phyloP scores from a whole-genome alignment of 257 asterid genomes.

The Solanum peruvianum region DNA sequence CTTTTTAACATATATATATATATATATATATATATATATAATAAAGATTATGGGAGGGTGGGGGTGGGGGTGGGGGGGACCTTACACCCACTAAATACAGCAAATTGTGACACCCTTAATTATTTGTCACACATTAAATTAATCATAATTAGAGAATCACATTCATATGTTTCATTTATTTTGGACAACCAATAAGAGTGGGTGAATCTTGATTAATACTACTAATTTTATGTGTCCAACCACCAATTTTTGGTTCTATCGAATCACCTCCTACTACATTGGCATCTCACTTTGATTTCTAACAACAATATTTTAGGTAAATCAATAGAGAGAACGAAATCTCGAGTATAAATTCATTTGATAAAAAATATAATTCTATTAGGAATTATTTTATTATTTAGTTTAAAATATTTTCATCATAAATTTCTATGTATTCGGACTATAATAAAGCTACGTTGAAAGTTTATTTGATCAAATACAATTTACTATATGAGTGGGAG shows the following conservation, averaged over 20 bases:
- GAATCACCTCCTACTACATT: not conserved
- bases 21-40: no score
- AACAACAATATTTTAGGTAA: not conserved
- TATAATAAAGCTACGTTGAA: fast-evolving
- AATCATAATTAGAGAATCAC: not conserved
- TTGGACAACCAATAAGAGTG: not conserved
- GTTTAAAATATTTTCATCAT: fast-evolving
- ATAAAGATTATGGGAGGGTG: not conserved
- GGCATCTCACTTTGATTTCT: not conserved
- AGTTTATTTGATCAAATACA: not conserved
- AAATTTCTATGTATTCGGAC: not conserved
- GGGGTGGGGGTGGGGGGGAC: not conserved
- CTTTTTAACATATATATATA: no score
- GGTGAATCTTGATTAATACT: not conserved
- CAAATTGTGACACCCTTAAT: not conserved
- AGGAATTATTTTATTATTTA: not conserved
- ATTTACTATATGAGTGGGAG: not conserved
- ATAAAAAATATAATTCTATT: no score
- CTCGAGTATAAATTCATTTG: not conserved
- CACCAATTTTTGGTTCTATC: not conserved
- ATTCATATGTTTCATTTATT: not conserved
- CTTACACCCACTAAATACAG: not conserved
- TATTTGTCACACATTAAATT: not conserved
- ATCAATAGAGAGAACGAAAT: not conserved
- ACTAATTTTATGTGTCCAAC: not conserved